A percentile compares a stretch with the other conserved stretches of the same genome.
Conservation (phyloP, 2,329 filamentous ascomycete genomes). For the Neoscytalidium dimidiatum region DNA sequence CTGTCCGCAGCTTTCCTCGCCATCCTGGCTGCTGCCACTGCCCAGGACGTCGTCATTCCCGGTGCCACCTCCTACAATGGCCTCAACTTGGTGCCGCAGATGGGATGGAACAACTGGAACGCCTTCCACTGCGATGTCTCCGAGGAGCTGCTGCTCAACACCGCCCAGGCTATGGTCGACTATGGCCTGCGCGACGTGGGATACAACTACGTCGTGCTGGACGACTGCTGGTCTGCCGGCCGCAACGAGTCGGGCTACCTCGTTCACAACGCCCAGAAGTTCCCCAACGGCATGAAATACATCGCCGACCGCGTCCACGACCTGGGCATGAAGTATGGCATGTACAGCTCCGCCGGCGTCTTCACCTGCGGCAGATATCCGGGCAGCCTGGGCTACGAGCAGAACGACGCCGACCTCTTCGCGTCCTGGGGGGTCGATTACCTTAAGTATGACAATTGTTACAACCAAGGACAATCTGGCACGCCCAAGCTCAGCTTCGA, state of each 20-base stretch:
- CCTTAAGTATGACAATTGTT: conserved; percentile 57
- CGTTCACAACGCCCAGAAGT: conserved; percentile 29
- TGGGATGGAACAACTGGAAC: conserved; percentile 42
- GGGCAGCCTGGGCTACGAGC: conserved; percentile 53
- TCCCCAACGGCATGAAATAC: conserved; percentile 50
- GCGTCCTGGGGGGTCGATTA: conserved; percentile 54
- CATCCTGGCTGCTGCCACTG: background rate
- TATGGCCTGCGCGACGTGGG: conserved; percentile 51
- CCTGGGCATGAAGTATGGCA: conserved; percentile 54
- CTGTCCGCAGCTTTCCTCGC: conserved; percentile 5
- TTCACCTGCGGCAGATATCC: conserved; percentile 43
- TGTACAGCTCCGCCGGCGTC: conserved; percentile 53
- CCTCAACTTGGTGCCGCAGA: conserved; percentile 38
- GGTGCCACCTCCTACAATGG: conserved; percentile 36
- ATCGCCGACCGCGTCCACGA: conserved; percentile 52
- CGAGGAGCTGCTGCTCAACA: conserved; percentile 48
- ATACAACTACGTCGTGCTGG: conserved; percentile 55
- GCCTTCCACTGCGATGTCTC: conserved; percentile 49
- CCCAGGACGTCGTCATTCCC: conserved; percentile 24
- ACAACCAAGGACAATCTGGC: conserved; percentile 54
- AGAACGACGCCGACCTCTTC: conserved; percentile 54
- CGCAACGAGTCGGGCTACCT: conserved; percentile 48
- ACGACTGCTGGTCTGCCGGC: conserved; percentile 56
- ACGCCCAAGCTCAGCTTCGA: conserved; percentile 48
- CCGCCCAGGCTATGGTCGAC: conserved; percentile 48